Conservation (phyloP, 345 rosid genomes). For the Chamaenerion angustifolium region DNA sequence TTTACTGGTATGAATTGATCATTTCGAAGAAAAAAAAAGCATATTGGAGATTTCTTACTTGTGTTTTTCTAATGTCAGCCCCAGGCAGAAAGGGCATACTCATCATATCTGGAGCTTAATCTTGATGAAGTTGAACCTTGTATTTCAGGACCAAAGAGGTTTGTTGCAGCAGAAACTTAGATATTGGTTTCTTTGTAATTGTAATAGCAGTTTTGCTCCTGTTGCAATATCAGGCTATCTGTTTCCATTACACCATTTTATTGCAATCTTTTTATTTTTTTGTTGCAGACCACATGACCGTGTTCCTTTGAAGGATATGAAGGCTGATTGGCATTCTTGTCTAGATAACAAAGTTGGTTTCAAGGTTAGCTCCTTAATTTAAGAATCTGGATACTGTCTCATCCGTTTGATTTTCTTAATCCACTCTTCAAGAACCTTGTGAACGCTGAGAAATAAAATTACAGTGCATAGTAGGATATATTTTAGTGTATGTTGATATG, state of each 20-base stretch:
- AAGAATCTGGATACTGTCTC: background rate
- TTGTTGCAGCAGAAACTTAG: conserved; percentile 12
- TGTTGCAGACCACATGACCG: conserved; percentile 87
- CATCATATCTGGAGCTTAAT: conserved; percentile 68
- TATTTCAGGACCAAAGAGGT: conserved; percentile 96
- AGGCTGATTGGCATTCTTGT: conserved; percentile 97
- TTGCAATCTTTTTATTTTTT: conserved; percentile 6
- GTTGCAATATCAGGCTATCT: background rate
- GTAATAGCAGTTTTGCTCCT: background rate
- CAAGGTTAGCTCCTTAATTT: conserved; percentile 37
- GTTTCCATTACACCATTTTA: background rate
- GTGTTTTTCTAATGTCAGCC: conserved; percentile 35
- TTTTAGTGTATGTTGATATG: no score
- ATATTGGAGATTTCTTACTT: background rate
- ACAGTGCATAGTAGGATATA: no score
- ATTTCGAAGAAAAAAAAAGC: background rate
- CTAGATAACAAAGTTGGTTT: conserved; percentile 87
- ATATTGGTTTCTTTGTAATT: background rate
- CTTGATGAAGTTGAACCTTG: conserved; percentile 85
- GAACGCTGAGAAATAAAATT: no score
- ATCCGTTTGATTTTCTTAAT: background rate
- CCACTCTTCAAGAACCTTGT: background rate
- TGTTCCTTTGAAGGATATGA: conserved; percentile 84
- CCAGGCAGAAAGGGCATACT: conserved; percentile 64
- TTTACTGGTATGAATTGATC: no score